Conservation (phyloP, 2,329 filamentous ascomycete species). For the Bisporella sp. region DNA sequence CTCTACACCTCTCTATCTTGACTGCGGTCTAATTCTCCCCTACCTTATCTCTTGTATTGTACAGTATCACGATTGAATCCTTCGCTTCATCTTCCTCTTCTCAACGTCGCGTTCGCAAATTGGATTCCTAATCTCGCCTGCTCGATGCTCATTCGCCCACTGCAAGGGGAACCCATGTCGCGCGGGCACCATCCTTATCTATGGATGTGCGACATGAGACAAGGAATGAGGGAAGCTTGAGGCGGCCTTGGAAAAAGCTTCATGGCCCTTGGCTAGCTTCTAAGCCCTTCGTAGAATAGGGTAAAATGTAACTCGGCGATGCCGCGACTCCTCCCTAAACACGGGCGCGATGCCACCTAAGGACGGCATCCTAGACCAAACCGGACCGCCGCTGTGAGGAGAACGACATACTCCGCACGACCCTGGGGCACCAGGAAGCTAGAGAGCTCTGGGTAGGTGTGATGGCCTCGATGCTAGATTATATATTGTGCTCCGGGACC, state of each 20-base stretch:
- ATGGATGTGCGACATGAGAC: conserved; percentile 14
- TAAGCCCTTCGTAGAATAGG: not conserved
- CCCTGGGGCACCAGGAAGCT: not conserved
- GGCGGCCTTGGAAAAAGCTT: not conserved
- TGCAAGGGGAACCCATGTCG: conserved; percentile 1
- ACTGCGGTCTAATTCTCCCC: no score
- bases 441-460: not conserved
- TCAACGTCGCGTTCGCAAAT: no score
- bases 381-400: not conserved
- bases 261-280: not conserved
- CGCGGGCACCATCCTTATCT: conserved; percentile 16
- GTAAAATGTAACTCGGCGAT: not conserved
- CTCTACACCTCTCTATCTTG: no score
- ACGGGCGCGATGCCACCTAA: no score
- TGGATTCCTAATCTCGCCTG: no score
- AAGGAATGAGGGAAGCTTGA: not conserved
- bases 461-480: not conserved
- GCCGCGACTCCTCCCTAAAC: not conserved
- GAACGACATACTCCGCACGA: not conserved
- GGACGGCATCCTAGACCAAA: no score
- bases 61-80: no score
- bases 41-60: no score
- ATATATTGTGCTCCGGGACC: not conserved
- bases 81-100: no score
- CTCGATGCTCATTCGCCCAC: conserved; percentile 3